These are phyloP conservation scores for Mycena maculata DNA, from an alignment of 768 basidiomycete genomes.

Conservation along the genomic window DNA sequence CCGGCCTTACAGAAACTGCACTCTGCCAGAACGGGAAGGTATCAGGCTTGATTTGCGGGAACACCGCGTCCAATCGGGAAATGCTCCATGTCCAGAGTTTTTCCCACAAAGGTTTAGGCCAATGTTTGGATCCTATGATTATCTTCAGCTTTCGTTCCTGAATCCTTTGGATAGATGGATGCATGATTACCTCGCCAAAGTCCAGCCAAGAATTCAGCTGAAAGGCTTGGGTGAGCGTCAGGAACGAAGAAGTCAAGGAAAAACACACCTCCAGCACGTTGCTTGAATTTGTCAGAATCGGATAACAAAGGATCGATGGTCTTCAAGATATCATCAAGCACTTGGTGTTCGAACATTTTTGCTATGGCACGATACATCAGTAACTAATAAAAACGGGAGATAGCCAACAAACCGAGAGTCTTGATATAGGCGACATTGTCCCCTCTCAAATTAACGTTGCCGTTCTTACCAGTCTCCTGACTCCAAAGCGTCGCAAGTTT, in stretches of 20 bases:
- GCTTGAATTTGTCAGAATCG: constrained; percentile 85
- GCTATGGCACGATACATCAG: constrained; percentile 52
- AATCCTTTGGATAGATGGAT: too few relatives aligned
- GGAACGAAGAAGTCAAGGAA: constrained; percentile 2
- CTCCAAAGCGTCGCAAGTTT: constrained; percentile 76
- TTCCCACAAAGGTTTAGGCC: constrained; percentile 66
- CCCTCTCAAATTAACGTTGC: constrained; percentile 65
- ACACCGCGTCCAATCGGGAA: constrained; percentile 69
- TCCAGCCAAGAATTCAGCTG: constrained; percentile 71
- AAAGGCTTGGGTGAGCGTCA: constrained; percentile 15
- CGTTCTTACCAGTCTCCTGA: constrained; percentile 79
- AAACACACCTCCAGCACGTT: constrained; percentile 78
- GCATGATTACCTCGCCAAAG: constrained; percentile 79
- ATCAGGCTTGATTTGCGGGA: constrained; percentile 85
- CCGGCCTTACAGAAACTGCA: constrained; percentile 62
- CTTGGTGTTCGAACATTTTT: constrained; percentile 70
- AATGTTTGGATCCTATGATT: constrained; percentile 82
- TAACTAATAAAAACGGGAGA: neutral
- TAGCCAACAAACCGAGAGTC: constrained; percentile 48
- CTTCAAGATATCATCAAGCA: constrained; percentile 63
- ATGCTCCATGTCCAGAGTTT: constrained; percentile 81
- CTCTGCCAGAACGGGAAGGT: constrained; percentile 82
- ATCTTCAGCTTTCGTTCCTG: neutral
- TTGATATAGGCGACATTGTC: constrained; percentile 58
- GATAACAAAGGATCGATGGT: constrained; percentile 70